A percentile compares a stretch with the other conserved stretches of the same genome.
phyloP scores from a whole-genome alignment of 192 early-diverging fungal genomes.

The Entomortierella beljakovae region DNA sequence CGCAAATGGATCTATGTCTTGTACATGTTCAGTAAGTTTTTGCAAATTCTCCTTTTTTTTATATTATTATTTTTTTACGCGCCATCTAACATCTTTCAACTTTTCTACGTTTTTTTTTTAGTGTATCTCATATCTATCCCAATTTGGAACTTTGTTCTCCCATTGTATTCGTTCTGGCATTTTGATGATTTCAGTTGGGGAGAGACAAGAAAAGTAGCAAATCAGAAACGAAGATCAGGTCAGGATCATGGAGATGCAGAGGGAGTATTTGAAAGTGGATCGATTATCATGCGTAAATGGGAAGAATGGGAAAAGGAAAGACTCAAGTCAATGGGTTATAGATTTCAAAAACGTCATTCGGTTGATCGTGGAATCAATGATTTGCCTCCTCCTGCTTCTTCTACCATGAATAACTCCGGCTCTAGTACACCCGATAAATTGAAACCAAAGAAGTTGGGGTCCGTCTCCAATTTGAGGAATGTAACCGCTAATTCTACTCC shows the following conservation, averaged over 20 bases:
- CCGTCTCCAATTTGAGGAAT: not conserved
- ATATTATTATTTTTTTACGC: not conserved
- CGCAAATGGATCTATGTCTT: slow-evolving; percentile 78
- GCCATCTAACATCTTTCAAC: not conserved
- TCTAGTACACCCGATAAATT: slow-evolving; percentile 33
- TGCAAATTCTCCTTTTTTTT: not conserved
- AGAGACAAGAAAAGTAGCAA: slow-evolving; percentile 78
- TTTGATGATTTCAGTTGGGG: slow-evolving; percentile 95
- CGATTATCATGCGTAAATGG: slow-evolving; percentile 66
- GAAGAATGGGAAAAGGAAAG: slow-evolving; percentile 69
- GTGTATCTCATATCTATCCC: slow-evolving; percentile 86
- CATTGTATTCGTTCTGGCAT: slow-evolving; percentile 94
- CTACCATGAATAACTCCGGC: too few relatives aligned
- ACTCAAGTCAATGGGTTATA: slow-evolving; percentile 51
- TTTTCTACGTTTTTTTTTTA: slow-evolving; percentile 60
- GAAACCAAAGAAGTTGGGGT: not conserved
- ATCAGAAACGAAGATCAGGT: slow-evolving; percentile 73
- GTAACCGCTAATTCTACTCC: slow-evolving; percentile 6
- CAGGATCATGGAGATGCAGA: slow-evolving; percentile 76
- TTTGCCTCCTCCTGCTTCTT: slow-evolving; percentile 35
- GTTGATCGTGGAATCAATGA: slow-evolving; percentile 49
- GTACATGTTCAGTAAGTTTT: slow-evolving; percentile 70
- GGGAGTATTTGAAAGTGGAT: slow-evolving; percentile 79
- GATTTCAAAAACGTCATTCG: slow-evolving; percentile 41
- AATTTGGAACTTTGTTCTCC: slow-evolving; percentile 95